These are phyloP conservation scores for Pisolithus microcarpus DNA, from an alignment of 768 basidiomycete species.

Conservation along the genomic window DNA sequence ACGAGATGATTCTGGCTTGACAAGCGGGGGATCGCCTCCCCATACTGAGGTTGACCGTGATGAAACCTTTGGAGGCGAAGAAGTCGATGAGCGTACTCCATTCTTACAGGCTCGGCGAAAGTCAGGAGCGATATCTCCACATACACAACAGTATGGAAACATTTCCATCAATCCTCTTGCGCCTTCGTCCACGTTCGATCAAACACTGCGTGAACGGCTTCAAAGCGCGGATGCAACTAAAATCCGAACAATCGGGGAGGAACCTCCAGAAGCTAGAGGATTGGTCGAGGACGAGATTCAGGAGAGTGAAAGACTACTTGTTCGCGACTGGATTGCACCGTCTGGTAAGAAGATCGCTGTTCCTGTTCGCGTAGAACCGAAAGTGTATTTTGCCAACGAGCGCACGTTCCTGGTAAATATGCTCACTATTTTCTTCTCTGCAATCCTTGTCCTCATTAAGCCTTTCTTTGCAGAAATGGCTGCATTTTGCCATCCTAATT, in stretches of 20 bases:
- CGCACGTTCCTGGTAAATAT: constrained; percentile 82
- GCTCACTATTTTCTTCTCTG: not conserved
- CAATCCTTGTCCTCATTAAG: too few relatives aligned
- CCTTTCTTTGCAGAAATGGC: constrained; percentile 61
- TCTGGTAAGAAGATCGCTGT: constrained; percentile 85
- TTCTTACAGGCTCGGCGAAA: constrained; percentile 26
- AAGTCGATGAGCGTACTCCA: constrained; percentile 31
- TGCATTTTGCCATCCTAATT: constrained; percentile 80
- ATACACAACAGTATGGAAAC: constrained; percentile 19
- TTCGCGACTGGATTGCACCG: constrained; percentile 69
- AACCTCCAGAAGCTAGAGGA: constrained; percentile 26
- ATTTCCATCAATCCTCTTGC: constrained; percentile 84
- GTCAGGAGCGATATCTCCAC: constrained; percentile 14
- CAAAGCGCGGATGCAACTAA: constrained; percentile 26
- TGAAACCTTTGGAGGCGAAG: constrained; percentile 24
- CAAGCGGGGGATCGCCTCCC: constrained; percentile 5
- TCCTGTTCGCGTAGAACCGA: constrained; percentile 95
- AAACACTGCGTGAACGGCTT: constrained; percentile 69
- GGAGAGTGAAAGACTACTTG: constrained; percentile 50
- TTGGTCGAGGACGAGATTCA: constrained; percentile 31
- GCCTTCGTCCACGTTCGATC: constrained; percentile 76
- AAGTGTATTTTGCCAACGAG: constrained; percentile 95
- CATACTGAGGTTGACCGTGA: constrained; percentile 13
- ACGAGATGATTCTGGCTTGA: constrained; percentile 13
- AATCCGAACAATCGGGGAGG: constrained; percentile 8